A percentile compares a stretch with the other conserved stretches of the same genome.
Conservation (phyloP, 805 yeast genomes). For the Yueomyces sinensis region DNA sequence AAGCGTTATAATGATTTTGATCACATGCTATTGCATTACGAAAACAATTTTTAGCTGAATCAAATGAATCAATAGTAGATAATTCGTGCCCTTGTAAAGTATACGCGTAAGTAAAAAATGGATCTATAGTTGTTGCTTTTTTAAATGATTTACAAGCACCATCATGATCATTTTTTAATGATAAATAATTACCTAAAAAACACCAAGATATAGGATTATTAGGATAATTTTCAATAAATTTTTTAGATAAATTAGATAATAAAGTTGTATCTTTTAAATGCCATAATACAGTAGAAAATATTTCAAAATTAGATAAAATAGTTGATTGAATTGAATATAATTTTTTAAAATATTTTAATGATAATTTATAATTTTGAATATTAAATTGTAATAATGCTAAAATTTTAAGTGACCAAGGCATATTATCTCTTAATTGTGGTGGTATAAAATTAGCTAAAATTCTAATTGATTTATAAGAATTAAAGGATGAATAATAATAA, state of each 20-base stretch:
- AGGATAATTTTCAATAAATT: slow-evolving; percentile 51
- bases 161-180: slow-evolving; percentile 71
- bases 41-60: slow-evolving; percentile 75
- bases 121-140: slow-evolving; percentile 58
- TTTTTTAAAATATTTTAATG: slow-evolving; percentile 47
- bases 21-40: slow-evolving; percentile 66
- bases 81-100: slow-evolving; percentile 91
- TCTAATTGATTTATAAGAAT: slow-evolving; percentile 70
- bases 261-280: slow-evolving; percentile 74
- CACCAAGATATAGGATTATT: slow-evolving; percentile 84
- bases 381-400: slow-evolving; percentile 78
- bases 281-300: slow-evolving; percentile 84
- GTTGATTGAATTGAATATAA: slow-evolving; percentile 64
- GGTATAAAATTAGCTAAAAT: slow-evolving; percentile 47
- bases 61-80: slow-evolving; percentile 78
- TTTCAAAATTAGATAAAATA: slow-evolving; percentile 79
- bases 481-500: slow-evolving; percentile 32
- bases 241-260: slow-evolving; percentile 72
- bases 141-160: slow-evolving; percentile 82
- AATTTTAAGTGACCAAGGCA: slow-evolving; percentile 80
- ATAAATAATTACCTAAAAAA: slow-evolving; percentile 76
- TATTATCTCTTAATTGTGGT: slow-evolving; percentile 36
- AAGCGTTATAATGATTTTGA: slow-evolving; percentile 80
- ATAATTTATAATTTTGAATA: slow-evolving; percentile 69
- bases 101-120: slow-evolving; percentile 71